Evolutionary conservation across 306 rosid genomes (phyloP).

Genomic region (Vigna reflexopilosa): DNA sequence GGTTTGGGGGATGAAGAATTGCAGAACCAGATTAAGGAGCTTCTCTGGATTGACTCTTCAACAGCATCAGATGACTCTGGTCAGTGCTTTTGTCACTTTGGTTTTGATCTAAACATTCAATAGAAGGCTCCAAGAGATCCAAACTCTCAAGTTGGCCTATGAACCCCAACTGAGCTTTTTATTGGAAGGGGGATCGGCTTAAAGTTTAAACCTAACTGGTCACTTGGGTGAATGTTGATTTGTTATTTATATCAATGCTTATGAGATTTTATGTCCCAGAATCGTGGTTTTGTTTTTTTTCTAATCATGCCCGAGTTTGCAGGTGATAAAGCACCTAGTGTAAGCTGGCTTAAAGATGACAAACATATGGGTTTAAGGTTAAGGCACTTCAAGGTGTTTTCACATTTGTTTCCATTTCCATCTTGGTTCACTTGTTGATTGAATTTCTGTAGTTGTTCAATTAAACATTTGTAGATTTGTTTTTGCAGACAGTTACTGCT

Average conservation of each 20-base stretch:
- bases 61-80: slow-evolving; percentile 66
- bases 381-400: slow-evolving; percentile 82
- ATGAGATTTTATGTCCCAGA: slow-evolving; percentile 25
- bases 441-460: slow-evolving; percentile 14
- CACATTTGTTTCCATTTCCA: slow-evolving; percentile 38
- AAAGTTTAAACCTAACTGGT: slow-evolving; percentile 33
- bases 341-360: slow-evolving; percentile 84
- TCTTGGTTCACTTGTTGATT: slow-evolving; percentile 22
- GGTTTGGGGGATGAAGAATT: slow-evolving; percentile 82
- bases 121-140: slow-evolving; percentile 17
- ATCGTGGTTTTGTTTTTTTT: slow-evolving; percentile 38
- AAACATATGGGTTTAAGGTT: slow-evolving; percentile 69
- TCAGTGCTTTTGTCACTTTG: slow-evolving; percentile 48
- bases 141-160: slow-evolving; percentile 20
- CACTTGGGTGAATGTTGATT: background rate
- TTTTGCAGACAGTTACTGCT: slow-evolving; percentile 79
- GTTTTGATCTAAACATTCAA: slow-evolving; percentile 7
- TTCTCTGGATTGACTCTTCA: slow-evolving; percentile 64
- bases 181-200: background rate
- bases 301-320: slow-evolving; percentile 34
- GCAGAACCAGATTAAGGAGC: slow-evolving; percentile 68
- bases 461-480: slow-evolving; percentile 36
- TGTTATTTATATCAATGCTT: background rate
- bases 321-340: slow-evolving; percentile 56
- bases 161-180: slow-evolving; percentile 10